Evolutionary conservation across 2,329 filamentous ascomycete genomes (phyloP).

Genomic region (Pseudonectria buxi): DNA sequence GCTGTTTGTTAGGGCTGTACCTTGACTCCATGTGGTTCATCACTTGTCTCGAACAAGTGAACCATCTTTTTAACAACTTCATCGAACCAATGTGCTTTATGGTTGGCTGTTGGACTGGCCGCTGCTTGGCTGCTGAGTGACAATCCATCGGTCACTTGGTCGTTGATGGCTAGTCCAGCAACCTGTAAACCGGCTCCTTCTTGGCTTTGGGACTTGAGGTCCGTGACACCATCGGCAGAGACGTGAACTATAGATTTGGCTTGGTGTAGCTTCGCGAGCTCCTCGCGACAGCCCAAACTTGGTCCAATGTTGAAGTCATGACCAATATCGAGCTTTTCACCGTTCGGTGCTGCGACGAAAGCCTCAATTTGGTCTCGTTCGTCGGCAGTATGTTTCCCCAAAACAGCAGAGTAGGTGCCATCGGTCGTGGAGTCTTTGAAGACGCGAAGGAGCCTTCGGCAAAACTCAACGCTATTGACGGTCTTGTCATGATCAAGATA

Average conservation of each 20-base stretch:
- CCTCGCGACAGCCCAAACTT: slow-evolving; percentile 3
- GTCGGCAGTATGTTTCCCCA: not conserved
- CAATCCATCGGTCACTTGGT: too few relatives aligned
- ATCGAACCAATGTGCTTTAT: not conserved
- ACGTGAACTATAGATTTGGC: not conserved
- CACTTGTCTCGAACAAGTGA: not conserved
- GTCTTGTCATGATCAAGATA: not conserved
- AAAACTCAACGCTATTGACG: slow-evolving; percentile 4
- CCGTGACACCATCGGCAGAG: not conserved
- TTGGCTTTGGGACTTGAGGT: too few relatives aligned
- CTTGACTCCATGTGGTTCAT: not conserved
- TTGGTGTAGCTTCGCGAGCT: not conserved
- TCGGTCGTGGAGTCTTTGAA: slow-evolving; percentile 4
- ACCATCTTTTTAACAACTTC: not conserved
- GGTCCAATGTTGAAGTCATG: slow-evolving; percentile 1
- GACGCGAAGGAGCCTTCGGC: slow-evolving; percentile 3
- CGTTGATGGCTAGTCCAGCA: too few relatives aligned
- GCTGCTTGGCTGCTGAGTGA: too few relatives aligned
- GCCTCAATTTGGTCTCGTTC: not conserved
- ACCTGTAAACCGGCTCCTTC: too few relatives aligned
- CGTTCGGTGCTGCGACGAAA: slow-evolving; percentile 4
- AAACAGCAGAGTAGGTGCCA: slow-evolving; percentile 1
- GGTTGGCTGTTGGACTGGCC: too few relatives aligned
- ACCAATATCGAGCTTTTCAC: not conserved
- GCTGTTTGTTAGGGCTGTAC: not conserved